Evolutionary conservation across 257 asterid species (phyloP), one percentile per base, ranked within the genome.

Genomic region (Anisodus tanguticus): DNA sequence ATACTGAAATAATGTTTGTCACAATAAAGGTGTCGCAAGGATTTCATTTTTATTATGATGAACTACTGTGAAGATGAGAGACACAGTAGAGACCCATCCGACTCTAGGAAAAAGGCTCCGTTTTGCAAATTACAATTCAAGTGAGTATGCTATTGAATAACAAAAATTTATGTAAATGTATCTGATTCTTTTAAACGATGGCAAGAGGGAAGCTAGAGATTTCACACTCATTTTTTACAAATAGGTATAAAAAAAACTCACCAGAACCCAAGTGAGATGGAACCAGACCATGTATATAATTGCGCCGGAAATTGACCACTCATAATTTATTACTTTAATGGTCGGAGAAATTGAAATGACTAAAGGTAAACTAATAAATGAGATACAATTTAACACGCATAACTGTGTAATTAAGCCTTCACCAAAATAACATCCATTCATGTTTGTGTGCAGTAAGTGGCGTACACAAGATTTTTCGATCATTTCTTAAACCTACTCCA

Each of bases 361-460:
- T 41, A 41, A 41, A 41, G 45, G 5, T 41, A 41, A 41, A 41
- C 45, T 41, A 41, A 41, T 41, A 22, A 41, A 41, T 41, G 3
- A 41, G 45, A 41, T 41, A 41, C 45, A 41, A 41, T 41, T 41
- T 3, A 41, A 41, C 45, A 41, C 45, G 3, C 45, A 41, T 41
- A 41, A 41, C 5, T 41, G 45, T 41, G 45, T 41, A 41, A 41
- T 41, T 41, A 41, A 98, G 4, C 97, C 98, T 89, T 91, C 99
- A 6, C 93, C 82, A 78, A 93, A 95, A 90, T 97, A 98, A 31
- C 99, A 98, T 76, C 95, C 97, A 2, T 26, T 88, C 86, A 89
- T 90, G 68, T 86, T 89, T 35, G 97, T 91, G 85, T 85, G 91
- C 84, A 93, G 88, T 58, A 94, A 89, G 45, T 22, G 26, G 26